Percentiles rank a stretch among this genome's conserved stretches.
These are phyloP conservation scores for Nemania bipapillata DNA, from an alignment of 2,329 filamentous ascomycete species.

Conservation along the genomic window DNA sequence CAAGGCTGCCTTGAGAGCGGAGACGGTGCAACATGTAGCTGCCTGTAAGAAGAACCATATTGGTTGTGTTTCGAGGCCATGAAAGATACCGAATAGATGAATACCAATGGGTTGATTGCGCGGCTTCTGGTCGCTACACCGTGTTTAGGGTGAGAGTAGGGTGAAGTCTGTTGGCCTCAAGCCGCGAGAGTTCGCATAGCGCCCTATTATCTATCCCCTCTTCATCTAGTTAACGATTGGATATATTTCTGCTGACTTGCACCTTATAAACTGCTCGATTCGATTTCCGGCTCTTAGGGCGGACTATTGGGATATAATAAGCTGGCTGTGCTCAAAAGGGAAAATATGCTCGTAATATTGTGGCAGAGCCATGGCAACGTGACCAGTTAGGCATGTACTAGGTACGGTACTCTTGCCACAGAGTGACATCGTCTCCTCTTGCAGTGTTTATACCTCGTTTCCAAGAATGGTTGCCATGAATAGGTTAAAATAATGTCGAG, in stretches of 20 bases:
- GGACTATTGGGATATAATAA: too few relatives aligned
- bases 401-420: too few relatives aligned
- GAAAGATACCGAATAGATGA: background rate
- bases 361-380: too few relatives aligned
- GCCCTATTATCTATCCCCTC: constrained; percentile 10
- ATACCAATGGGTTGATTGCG: background rate
- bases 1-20: constrained; percentile 3
- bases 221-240: background rate
- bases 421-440: too few relatives aligned
- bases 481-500: background rate
- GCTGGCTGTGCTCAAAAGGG: background rate
- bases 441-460: too few relatives aligned
- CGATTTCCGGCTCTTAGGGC: too few relatives aligned
- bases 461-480: background rate
- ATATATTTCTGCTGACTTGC: background rate
- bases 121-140: background rate
- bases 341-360: background rate
- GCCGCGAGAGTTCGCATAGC: background rate
- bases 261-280: too few relatives aligned
- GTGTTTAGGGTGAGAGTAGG: background rate
- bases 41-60: background rate
- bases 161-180: constrained; percentile 4
- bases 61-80: background rate
- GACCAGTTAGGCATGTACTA: too few relatives aligned
- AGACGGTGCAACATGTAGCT: background rate